A percentile compares a stretch with the other conserved stretches of the same genome.
Evolutionary conservation across 1,284 basidiomycete species (phyloP).

Genomic region (Sporisorium exsertum): DNA sequence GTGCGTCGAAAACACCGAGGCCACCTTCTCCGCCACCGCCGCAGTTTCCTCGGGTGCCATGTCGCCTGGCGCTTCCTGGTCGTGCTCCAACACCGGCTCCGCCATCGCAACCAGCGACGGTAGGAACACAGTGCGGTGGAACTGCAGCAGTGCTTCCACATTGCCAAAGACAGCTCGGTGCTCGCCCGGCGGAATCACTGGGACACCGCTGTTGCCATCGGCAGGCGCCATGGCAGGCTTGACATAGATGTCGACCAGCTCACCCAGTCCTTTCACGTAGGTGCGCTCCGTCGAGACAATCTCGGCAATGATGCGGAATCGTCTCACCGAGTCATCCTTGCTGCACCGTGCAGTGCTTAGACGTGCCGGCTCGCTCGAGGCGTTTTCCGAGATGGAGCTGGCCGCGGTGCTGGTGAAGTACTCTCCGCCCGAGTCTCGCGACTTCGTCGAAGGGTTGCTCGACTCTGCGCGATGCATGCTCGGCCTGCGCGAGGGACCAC

Average conservation of each 20-base stretch:
- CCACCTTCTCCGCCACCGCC: conserved; percentile 82
- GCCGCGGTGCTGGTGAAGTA: conserved; percentile 37
- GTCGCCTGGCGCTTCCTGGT: conserved; percentile 72
- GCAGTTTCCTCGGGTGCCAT: conserved; percentile 80
- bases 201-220: conserved; percentile 72
- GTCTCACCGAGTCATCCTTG: conserved; percentile 66
- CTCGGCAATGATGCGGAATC: conserved; percentile 68
- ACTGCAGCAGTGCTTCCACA: conserved; percentile 87
- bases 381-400: conserved; percentile 31
- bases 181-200: conserved; percentile 84
- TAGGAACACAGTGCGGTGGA: conserved; percentile 91
- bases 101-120: conserved; percentile 83
- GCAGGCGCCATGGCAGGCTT: conserved; percentile 81
- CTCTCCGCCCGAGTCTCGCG: conserved; percentile 37
- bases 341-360: conserved; percentile 33
- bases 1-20: conserved; percentile 78
- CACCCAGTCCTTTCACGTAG: conserved; percentile 90
- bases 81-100: conserved; percentile 24
- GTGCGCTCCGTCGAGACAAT: conserved; percentile 86
- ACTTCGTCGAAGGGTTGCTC: conserved; percentile 46
- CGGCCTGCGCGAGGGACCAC: conserved; percentile 24
- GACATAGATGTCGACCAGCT: conserved; percentile 95
- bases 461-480: conserved; percentile 44
- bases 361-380: conserved; percentile 18
- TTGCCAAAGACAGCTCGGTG: conserved; percentile 93